phyloP scores from a whole-genome alignment of 2,329 filamentous ascomycete species.

The Fusarium keratoplasticum region DNA sequence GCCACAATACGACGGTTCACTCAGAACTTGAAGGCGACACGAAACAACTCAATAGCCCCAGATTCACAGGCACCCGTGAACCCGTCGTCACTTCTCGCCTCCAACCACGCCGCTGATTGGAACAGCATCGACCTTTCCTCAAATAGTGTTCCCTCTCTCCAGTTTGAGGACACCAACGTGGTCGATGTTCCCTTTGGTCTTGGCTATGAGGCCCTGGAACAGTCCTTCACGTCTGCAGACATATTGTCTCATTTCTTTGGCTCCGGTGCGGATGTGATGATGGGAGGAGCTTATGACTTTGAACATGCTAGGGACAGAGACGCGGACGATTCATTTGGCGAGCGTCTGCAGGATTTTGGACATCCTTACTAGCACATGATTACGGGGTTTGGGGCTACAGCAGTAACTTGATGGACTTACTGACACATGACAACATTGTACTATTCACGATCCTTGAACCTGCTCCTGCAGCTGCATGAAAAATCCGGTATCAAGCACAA shows the following conservation, averaged over 20 bases:
- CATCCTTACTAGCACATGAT: background rate
- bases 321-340: background rate
- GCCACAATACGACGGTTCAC: background rate
- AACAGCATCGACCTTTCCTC: background rate
- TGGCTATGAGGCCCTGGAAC: background rate
- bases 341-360: background rate
- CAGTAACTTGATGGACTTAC: background rate
- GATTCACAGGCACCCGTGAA: background rate
- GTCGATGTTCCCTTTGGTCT: background rate
- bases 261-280: background rate
- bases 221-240: background rate
- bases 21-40: background rate
- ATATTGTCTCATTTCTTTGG: background rate
- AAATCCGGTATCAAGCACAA: background rate
- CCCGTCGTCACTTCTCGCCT: background rate
- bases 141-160: background rate
- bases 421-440: background rate
- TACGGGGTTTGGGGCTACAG: background rate
- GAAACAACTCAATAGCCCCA: background rate
- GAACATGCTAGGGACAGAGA: background rate
- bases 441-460: background rate
- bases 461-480: background rate
- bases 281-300: background rate
- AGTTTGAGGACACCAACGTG: background rate
- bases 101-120: background rate